A percentile compares a stretch with the other conserved stretches of the same genome.
These are phyloP conservation scores for Eucalyptus curtisii DNA, from an alignment of 345 rosid species.

Conservation along the genomic window DNA sequence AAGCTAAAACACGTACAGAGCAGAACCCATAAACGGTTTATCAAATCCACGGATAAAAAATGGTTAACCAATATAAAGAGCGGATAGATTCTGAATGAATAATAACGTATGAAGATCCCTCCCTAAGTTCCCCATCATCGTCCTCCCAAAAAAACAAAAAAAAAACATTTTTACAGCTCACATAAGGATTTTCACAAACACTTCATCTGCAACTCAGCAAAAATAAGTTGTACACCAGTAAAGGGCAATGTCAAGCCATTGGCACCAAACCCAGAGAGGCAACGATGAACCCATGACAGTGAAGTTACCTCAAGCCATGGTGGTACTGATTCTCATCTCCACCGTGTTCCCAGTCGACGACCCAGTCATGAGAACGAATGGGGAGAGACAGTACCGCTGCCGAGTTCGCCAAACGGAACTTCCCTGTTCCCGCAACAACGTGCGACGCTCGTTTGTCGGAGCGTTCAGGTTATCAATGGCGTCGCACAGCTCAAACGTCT, in stretches of 20 bases:
- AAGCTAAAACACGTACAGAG: not conserved
- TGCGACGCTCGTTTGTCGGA: not conserved
- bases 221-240: not conserved
- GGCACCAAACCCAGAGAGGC: not conserved
- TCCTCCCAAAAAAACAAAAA: not conserved
- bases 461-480: not conserved
- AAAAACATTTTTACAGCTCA: not conserved
- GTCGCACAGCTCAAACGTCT: not conserved
- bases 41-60: not conserved
- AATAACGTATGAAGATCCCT: not conserved
- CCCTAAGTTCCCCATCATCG: not conserved
- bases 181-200: not conserved
- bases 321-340: not conserved
- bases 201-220: not conserved
- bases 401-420: not conserved
- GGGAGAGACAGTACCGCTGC: not conserved
- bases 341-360: not conserved
- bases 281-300: not conserved
- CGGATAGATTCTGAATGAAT: not conserved
- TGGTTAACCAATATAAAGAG: not conserved
- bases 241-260: not conserved
- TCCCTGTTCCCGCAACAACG: not conserved
- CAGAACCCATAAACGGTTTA: not conserved
- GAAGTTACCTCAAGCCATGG: not conserved
- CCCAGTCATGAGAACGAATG: not conserved